Evolutionary conservation across 495 filamentous ascomycete genomes (phyloP), one percentile per base, ranked within the genome.

Genomic region (Aspergillus mulundensis): DNA sequence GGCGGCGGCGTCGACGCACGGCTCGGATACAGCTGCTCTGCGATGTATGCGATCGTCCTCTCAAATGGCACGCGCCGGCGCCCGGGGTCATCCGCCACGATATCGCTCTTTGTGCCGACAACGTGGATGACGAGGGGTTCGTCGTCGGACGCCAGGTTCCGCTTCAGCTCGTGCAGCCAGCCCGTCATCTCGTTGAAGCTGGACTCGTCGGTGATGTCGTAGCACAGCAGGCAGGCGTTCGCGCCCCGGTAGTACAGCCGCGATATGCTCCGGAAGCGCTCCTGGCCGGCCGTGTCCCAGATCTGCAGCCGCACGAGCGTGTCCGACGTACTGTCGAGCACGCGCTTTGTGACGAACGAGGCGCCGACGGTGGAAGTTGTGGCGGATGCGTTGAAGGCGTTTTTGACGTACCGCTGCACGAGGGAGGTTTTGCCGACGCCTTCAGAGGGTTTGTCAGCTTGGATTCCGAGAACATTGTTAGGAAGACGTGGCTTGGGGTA

Each of bases 401-500:
- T 88, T 60, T 88, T 87, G 66, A 91, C 84, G 68, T 87, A 96
- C 60, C 92, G 88, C 62, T 87, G 87, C 16, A 96, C 89, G 15
- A 98, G 83, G 36, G 87, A 90, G 12, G 93, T 97, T 76, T 98
- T 98, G 67, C 93, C 93, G 46, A 96, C 93, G 70, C 91, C 90
- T 85, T 3, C 5, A 1, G 3, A 3, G 56, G 21, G n/a, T 19
- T 28, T 45, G 19, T 43, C n/a, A 23, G 46, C 25, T 23, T 15
- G 41, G 46, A 11, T 7, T n/a, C n/a, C 40, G 18, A 16, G 20
- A 36, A 10, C 12, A 10, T 15, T 10, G 28, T 25, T 16, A 25
- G 18, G 24, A 19, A n/a, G 23, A 56, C 15, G 18, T 21, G 30
- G 43, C n/a, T 28, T 11, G 24, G 57, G 59, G 45, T 64, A 84